Conservation (phyloP, 2,329 filamentous ascomycete genomes). For the Dothistroma septosporum region DNA sequence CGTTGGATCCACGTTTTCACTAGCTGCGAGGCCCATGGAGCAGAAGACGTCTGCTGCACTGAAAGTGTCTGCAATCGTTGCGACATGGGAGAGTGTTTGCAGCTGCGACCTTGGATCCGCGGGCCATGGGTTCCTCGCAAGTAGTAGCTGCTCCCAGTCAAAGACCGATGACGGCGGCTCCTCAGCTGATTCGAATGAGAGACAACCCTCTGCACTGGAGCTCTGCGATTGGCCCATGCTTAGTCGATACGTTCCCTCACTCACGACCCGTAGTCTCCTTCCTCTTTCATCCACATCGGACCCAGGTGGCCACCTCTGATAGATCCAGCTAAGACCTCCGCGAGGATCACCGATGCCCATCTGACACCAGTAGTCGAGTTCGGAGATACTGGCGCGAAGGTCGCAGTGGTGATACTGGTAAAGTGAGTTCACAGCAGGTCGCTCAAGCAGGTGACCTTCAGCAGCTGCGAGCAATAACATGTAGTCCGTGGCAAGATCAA, state of each 20-base stretch:
- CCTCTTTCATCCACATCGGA: slow-evolving; percentile 64
- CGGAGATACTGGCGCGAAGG: slow-evolving; percentile 73
- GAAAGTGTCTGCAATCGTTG: slow-evolving; percentile 54
- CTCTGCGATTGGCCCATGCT: slow-evolving; percentile 69
- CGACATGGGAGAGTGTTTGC: slow-evolving; percentile 47
- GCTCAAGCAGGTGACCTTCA: slow-evolving; percentile 76
- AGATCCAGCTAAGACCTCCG: slow-evolving; percentile 86
- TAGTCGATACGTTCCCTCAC: slow-evolving; percentile 68
- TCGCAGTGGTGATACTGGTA: slow-evolving; percentile 68
- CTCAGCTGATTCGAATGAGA: slow-evolving; percentile 62
- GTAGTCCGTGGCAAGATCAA: slow-evolving; percentile 69
- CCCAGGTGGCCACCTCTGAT: slow-evolving; percentile 69
- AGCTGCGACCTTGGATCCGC: slow-evolving; percentile 21
- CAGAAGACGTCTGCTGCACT: slow-evolving; percentile 64
- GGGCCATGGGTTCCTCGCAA: not conserved
- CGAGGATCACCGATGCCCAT: slow-evolving; percentile 87
- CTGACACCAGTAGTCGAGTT: slow-evolving; percentile 96
- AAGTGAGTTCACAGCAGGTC: slow-evolving; percentile 63
- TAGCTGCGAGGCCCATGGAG: slow-evolving; percentile 43
- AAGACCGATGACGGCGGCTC: slow-evolving; percentile 43
- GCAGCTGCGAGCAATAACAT: slow-evolving; percentile 77
- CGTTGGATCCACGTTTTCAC: slow-evolving; percentile 55
- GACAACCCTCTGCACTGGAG: slow-evolving; percentile 56
- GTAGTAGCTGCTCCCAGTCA: slow-evolving; percentile 38
- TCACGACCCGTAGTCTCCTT: slow-evolving; percentile 70